Conservation (phyloP, 2,329 filamentous ascomycete genomes). For the Fusarium brachygibbosum region DNA sequence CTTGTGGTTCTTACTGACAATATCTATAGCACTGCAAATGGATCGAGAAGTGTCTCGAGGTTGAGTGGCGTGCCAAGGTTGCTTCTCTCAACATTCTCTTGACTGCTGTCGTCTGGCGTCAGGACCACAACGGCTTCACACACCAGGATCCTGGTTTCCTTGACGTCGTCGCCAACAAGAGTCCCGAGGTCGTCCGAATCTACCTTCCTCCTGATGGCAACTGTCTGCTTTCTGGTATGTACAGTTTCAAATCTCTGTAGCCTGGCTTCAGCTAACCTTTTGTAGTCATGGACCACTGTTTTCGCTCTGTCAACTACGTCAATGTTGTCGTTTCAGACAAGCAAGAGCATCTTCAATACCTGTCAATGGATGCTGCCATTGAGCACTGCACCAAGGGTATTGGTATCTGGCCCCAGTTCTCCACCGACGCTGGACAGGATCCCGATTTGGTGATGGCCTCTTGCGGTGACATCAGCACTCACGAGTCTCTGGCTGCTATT, state of each 20-base stretch:
- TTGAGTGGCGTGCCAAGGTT: conserved; percentile 80
- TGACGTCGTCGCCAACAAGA: conserved; percentile 84
- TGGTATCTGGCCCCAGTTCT: conserved; percentile 83
- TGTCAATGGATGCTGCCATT: conserved; percentile 79
- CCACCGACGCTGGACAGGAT: conserved; percentile 75
- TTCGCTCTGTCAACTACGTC: conserved; percentile 81
- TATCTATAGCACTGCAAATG: conserved; percentile 78
- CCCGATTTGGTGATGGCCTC: conserved; percentile 83
- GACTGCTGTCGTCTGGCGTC: conserved; percentile 83
- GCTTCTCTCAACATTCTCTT: conserved; percentile 84
- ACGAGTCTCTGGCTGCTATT: conserved; percentile 80
- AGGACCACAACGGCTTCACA: conserved; percentile 88
- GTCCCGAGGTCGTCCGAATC: conserved; percentile 82
- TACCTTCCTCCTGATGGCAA: conserved; percentile 86
- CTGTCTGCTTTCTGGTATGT: conserved; percentile 73
- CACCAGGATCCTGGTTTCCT: conserved; percentile 86
- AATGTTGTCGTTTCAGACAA: conserved; percentile 86
- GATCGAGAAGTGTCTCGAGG: conserved; percentile 85
- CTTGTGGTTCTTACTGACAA: conserved; percentile 18
- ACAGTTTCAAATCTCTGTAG: neutral
- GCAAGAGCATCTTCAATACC: conserved; percentile 81
- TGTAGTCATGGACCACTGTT: conserved; percentile 78
- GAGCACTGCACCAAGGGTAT: conserved; percentile 83
- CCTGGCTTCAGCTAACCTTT: conserved; percentile 29
- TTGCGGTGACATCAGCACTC: conserved; percentile 80